Conservation (phyloP, 2,329 filamentous ascomycete species). For the Monilinia vaccinii-corymbosi region DNA sequence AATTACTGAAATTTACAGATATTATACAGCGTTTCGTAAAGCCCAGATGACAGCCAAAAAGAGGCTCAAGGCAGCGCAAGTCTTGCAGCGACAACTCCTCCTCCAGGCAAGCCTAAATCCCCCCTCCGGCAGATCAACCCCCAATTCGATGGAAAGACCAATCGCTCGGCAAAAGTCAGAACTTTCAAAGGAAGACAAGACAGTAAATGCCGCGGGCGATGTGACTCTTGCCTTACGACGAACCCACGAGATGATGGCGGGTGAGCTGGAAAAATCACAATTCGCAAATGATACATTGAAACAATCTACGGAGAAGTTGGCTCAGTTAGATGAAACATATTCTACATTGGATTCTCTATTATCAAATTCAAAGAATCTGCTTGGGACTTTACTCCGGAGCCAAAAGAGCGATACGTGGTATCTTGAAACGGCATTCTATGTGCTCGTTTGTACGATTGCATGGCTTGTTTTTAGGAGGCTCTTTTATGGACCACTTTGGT, state of each 20-base stretch:
- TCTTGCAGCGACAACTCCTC: conserved; percentile 67
- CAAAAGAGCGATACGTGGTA: conserved; percentile 99
- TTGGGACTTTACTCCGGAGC: conserved; percentile 70
- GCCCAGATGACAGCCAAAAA: conserved; percentile 74
- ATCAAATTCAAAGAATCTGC: conserved; percentile 61
- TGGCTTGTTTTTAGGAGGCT: conserved; percentile 84
- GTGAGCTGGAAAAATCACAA: conserved; percentile 74
- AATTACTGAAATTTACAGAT: conserved; percentile 11
- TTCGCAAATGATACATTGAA: conserved; percentile 86
- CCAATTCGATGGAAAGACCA: conserved; percentile 30
- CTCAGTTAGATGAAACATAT: conserved; percentile 73
- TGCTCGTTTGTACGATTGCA: conserved; percentile 64
- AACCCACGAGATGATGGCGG: conserved; percentile 78
- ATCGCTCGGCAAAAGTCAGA: conserved; percentile 15
- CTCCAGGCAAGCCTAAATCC: conserved; percentile 42
- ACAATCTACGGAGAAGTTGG: conserved; percentile 75
- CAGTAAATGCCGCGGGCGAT: conserved; percentile 67
- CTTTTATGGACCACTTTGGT: conserved; percentile 83
- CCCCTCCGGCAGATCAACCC: conserved; percentile 24
- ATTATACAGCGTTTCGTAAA: conserved; percentile 57
- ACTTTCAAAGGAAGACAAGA: conserved; percentile 56
- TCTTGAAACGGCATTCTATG: conserved; percentile 78
- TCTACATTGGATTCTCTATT: conserved; percentile 69
- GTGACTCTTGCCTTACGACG: conserved; percentile 76
- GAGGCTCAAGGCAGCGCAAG: conserved; percentile 62